phyloP scores from a whole-genome alignment of 306 rosid species.

The Rosa persica region DNA sequence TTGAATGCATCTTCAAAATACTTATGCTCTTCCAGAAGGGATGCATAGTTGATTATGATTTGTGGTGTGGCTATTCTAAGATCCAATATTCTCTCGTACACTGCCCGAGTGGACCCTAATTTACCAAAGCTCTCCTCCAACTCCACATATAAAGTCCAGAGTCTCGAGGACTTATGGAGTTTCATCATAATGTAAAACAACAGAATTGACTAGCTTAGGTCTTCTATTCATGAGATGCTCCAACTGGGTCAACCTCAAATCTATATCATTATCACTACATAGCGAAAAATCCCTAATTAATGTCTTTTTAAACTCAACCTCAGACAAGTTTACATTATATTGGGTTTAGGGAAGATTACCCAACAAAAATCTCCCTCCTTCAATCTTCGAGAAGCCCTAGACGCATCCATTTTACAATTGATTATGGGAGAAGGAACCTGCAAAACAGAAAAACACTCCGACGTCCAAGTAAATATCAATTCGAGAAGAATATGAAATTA shows the following conservation, averaged over 20 bases:
- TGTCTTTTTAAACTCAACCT: constrained; percentile 63
- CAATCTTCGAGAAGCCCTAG: no score
- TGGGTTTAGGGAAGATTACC: no score
- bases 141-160: constrained; percentile 90
- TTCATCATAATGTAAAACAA: constrained; percentile 25
- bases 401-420: no score
- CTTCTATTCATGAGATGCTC: constrained; percentile 87
- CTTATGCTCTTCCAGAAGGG: constrained; percentile 83
- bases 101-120: constrained; percentile 80
- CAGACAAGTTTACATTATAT: constrained; percentile 33
- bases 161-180: constrained; percentile 68
- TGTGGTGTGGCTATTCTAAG: constrained; percentile 89
- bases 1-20: constrained; percentile 97
- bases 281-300: constrained; percentile 71
- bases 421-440: no score
- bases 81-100: constrained; percentile 85
- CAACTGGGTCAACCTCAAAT: constrained; percentile 73
- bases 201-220: constrained; percentile 87
- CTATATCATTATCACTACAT: constrained; percentile 65
- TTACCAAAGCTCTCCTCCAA: constrained; percentile 81
- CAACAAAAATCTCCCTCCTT: no score
- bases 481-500: no score
- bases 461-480: no score
- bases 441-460: no score
- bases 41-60: constrained; percentile 77